Evolutionary conservation across 2,329 filamentous ascomycete genomes (phyloP).

Genomic region (Fusarium siculi): DNA sequence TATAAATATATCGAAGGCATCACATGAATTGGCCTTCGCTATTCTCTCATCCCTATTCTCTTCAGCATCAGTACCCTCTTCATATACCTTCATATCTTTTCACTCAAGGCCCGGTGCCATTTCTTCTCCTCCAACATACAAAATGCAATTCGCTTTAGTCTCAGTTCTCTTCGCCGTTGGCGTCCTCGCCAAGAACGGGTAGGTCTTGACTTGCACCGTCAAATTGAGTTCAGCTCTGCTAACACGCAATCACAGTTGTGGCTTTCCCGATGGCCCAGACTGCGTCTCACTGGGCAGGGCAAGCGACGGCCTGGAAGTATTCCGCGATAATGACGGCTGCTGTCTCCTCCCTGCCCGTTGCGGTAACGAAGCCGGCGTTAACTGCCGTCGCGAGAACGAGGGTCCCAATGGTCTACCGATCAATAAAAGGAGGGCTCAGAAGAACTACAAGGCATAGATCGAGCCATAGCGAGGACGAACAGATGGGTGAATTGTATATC

Average conservation of each 20-base stretch:
- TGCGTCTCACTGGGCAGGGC: neutral
- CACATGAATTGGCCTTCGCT: neutral
- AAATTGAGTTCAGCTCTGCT: neutral
- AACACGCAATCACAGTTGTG: neutral
- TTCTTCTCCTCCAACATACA: neutral
- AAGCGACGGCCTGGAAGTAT: neutral
- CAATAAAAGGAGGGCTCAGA: neutral
- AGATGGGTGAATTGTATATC: too few relatives aligned
- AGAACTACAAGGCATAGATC: neutral
- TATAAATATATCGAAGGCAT: neutral
- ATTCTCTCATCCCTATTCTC: neutral
- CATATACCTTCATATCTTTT: neutral
- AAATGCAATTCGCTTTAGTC: neutral
- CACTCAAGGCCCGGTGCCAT: neutral
- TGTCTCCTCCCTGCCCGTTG: neutral
- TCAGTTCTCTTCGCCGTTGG: neutral
- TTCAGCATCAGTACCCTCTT: neutral
- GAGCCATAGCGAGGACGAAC: neutral
- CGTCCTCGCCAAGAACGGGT: neutral
- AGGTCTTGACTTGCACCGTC: accelerated
- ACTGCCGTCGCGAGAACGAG: constrained; percentile 1
- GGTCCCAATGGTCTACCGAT: neutral
- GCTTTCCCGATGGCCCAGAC: neutral
- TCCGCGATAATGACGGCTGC: neutral
- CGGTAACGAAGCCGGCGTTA: neutral